These are phyloP conservation scores for Wickerhamomyces silvicola DNA, from an alignment of 805 yeast species.

Conservation along the genomic window DNA sequence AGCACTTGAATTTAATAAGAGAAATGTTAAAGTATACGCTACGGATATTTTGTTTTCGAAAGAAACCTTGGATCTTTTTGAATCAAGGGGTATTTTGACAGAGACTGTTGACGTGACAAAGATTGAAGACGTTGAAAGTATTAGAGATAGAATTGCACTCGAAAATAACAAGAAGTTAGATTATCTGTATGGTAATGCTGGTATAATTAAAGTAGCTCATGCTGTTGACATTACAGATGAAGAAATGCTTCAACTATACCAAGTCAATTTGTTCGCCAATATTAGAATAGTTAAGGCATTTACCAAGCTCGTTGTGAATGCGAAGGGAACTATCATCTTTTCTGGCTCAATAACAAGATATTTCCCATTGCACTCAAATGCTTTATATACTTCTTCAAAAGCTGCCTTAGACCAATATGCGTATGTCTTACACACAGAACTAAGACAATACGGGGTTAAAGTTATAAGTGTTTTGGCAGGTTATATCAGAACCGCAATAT, in stretches of 20 bases:
- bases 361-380: slow-evolving; percentile 32
- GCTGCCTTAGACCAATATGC: slow-evolving; percentile 40
- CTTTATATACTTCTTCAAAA: slow-evolving; percentile 33
- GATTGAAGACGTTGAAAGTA: slow-evolving; percentile 21
- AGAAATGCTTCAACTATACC: slow-evolving; percentile 16
- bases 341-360: slow-evolving; percentile 33
- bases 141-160: slow-evolving; percentile 18
- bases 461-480: slow-evolving; percentile 38
- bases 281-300: slow-evolving; percentile 33
- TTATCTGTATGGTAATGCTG: slow-evolving; percentile 38
- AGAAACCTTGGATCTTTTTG: slow-evolving; percentile 21
- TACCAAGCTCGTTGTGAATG: slow-evolving; percentile 26
- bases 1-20: slow-evolving; percentile 36
- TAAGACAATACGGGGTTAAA: slow-evolving; percentile 34
- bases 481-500: slow-evolving; percentile 32
- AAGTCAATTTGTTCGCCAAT: slow-evolving; percentile 35
- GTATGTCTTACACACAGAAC: slow-evolving; percentile 28
- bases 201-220: slow-evolving; percentile 23
- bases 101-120: slow-evolving; percentile 29
- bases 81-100: slow-evolving; percentile 1
- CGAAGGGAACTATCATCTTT: slow-evolving; percentile 34
- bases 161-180: slow-evolving; percentile 28
- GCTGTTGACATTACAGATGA: slow-evolving; percentile 29
- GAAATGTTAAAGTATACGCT: slow-evolving; percentile 35
- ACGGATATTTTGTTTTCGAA: slow-evolving; percentile 27